These are phyloP conservation scores for Trichoderma sp. DNA, from an alignment of 2,329 filamentous ascomycete genomes.

Conservation along the genomic window DNA sequence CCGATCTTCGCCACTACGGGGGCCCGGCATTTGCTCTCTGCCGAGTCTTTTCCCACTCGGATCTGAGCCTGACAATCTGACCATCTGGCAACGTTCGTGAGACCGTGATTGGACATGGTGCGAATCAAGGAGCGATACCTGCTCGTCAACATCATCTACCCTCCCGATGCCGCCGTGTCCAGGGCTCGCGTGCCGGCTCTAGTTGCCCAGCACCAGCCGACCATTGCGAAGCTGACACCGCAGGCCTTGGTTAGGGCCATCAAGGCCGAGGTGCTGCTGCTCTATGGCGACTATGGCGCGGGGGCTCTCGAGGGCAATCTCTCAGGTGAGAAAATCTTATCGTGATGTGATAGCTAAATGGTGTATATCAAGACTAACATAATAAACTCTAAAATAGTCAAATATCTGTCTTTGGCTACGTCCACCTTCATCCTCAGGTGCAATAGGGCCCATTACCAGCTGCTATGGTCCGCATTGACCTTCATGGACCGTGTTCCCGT, in stretches of 20 bases:
- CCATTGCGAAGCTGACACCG: conserved; percentile 65
- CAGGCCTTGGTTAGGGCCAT: conserved; percentile 66
- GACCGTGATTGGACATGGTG: conserved; percentile 61
- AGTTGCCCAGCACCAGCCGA: conserved; percentile 76
- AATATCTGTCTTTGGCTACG: conserved; percentile 89
- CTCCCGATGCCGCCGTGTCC: conserved; percentile 47
- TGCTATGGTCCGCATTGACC: conserved; percentile 87
- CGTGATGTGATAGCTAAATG: background rate
- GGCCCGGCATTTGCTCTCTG: background rate
- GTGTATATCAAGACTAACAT: background rate
- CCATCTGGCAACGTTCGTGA: background rate
- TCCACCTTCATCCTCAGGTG: conserved; percentile 90
- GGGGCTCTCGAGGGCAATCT: conserved; percentile 70
- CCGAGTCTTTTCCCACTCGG: background rate
- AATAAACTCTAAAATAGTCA: conserved; percentile 55
- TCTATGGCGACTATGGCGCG: conserved; percentile 88
- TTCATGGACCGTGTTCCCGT: conserved; percentile 70
- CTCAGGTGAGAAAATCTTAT: conserved; percentile 50
- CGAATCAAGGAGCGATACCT: conserved; percentile 95
- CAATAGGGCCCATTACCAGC: conserved; percentile 74
- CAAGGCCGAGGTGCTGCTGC: conserved; percentile 62
- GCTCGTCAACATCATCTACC: conserved; percentile 90
- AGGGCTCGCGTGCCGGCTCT: conserved; percentile 52
- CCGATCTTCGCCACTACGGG: background rate
- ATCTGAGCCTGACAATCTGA: background rate